Percentiles rank a stretch among this genome's conserved stretches.
phyloP scores from a whole-genome alignment of 108 stramenopile genomes.

The Skeletonema menzelii region DNA sequence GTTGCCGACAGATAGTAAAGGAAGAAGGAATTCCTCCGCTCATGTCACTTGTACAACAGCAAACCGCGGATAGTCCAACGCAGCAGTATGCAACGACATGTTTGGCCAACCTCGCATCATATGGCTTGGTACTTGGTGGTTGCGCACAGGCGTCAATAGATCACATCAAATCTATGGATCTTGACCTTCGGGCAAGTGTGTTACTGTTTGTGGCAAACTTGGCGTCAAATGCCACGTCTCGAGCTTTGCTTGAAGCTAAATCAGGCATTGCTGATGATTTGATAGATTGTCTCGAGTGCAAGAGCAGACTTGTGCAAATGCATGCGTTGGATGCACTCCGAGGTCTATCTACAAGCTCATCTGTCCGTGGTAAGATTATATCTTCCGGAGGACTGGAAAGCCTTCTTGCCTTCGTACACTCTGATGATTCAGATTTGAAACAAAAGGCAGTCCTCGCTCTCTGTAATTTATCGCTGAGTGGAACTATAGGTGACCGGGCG shows the following conservation, averaged over 20 bases:
- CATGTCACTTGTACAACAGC: constrained; percentile 27
- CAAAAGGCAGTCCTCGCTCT: constrained; percentile 73
- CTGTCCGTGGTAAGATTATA: constrained; percentile 61
- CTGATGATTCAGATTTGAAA: constrained; percentile 77
- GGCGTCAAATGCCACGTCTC: constrained; percentile 61
- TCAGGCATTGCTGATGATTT: constrained; percentile 7
- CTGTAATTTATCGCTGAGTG: constrained; percentile 82
- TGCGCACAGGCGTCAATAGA: constrained; percentile 46
- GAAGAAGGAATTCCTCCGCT: constrained; percentile 61
- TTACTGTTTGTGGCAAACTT: constrained; percentile 77
- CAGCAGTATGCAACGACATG: constrained; percentile 78
- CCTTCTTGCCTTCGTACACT: constrained; percentile 62
- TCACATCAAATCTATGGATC: constrained; percentile 59
- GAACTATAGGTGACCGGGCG: constrained; percentile 76
- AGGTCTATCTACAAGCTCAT: constrained; percentile 63
- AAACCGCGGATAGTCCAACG: constrained; percentile 61
- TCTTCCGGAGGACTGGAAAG: constrained; percentile 49
- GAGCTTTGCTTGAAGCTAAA: constrained; percentile 24
- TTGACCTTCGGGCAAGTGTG: constrained; percentile 64
- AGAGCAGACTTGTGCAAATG: constrained; percentile 45
- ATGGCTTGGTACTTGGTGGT: constrained; percentile 48
- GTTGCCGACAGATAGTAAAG: constrained; percentile 60
- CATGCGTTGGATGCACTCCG: constrained; percentile 68
- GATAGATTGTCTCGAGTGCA: constrained; percentile 30
- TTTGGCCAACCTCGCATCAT: constrained; percentile 76